Conservation (phyloP, 352 stramenopile species). For the Phytophthora lateralis region DNA sequence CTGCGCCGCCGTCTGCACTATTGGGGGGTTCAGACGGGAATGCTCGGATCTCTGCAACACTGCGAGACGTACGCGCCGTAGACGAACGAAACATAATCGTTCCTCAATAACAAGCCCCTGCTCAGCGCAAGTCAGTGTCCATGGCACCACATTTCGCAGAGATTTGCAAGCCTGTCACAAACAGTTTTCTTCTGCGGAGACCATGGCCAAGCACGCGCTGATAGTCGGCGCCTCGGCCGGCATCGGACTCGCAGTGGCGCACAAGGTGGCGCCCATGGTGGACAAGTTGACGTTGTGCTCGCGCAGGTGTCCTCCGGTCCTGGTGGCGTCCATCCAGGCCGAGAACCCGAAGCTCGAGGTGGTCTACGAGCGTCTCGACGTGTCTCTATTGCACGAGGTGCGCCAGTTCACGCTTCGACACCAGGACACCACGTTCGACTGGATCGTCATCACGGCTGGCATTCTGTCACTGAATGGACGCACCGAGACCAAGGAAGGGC, state of each 20-base stretch:
- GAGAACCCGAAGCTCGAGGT: conserved; percentile 29
- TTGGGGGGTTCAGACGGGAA: conserved; percentile 14
- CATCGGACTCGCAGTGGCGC: conserved; percentile 32
- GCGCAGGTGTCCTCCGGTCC: conserved; percentile 19
- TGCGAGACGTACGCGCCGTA: conserved; percentile 20
- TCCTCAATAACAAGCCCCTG: conserved; percentile 7
- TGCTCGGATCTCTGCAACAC: conserved; percentile 19
- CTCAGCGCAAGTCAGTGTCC: conserved; percentile 1
- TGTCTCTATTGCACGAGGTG: conserved; percentile 38
- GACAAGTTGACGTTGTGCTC: conserved; percentile 38
- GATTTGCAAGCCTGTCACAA: conserved; percentile 31
- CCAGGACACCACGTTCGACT: conserved; percentile 35
- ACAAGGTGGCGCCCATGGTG: conserved; percentile 30
- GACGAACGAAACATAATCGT: conserved; percentile 14
- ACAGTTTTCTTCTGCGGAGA: neutral
- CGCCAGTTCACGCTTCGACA: conserved; percentile 33
- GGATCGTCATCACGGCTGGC: conserved; percentile 31
- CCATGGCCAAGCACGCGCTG: conserved; percentile 34
- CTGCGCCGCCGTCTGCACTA: conserved; percentile 26
- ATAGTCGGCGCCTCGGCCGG: conserved; percentile 35
- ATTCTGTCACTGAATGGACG: conserved; percentile 37
- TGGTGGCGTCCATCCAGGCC: conserved; percentile 27
- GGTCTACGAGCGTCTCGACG: conserved; percentile 32
- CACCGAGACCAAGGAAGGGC: conserved; percentile 34
- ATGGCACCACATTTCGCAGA: conserved; percentile 36